Evolutionary conservation across 2,329 filamentous ascomycete species (phyloP).

Genomic region (Trichoderma endophyticum): DNA sequence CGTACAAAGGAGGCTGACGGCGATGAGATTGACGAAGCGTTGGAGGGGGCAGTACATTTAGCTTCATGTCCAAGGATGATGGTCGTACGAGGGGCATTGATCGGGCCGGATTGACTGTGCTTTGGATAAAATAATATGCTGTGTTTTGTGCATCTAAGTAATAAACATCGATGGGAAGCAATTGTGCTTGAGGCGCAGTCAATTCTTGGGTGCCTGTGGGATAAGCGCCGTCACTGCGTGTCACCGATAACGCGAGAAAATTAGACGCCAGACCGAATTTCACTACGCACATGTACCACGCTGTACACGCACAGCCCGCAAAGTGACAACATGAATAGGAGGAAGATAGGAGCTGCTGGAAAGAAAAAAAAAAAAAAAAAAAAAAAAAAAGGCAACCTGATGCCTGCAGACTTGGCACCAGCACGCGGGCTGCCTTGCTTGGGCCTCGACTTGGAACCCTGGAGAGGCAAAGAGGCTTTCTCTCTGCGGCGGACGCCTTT

Average conservation of each 20-base stretch:
- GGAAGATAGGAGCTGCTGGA: neutral
- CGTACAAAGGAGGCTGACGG: neutral
- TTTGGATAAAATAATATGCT: neutral
- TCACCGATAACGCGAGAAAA: neutral
- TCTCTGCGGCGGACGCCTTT: neutral
- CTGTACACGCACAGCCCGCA: neutral
- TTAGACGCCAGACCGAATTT: neutral
- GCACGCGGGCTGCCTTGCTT: neutral
- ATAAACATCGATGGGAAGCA: neutral
- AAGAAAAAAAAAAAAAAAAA: neutral
- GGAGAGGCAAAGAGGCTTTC: neutral
- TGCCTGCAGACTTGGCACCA: neutral
- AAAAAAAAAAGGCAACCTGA: neutral
- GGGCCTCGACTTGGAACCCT: neutral
- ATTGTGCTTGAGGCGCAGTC: slow-evolving; percentile 1
- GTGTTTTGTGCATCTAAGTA: neutral
- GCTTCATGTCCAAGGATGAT: neutral
- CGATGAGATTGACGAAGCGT: neutral
- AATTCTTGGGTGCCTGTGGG: neutral
- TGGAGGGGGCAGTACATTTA: neutral
- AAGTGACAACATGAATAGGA: neutral
- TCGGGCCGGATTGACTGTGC: neutral
- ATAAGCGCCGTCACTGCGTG: slow-evolving; percentile 12
- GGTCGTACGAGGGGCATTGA: neutral
- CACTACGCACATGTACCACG: neutral